phyloP scores from a whole-genome alignment of 495 filamentous ascomycete genomes.

The Tuber calosporum region DNA sequence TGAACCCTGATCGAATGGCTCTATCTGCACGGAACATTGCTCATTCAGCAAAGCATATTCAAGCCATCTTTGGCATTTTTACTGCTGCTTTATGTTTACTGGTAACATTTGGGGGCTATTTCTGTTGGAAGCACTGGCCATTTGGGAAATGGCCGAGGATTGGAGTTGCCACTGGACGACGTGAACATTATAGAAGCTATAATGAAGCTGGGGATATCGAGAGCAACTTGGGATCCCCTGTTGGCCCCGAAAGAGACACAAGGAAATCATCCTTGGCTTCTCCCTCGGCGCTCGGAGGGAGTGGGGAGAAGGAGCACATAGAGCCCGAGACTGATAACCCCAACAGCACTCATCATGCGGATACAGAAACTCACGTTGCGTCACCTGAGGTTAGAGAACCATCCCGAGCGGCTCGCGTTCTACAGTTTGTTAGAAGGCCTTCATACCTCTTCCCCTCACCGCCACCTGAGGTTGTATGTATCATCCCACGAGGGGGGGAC shows the following conservation, averaged over 20 bases:
- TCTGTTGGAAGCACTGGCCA: background rate
- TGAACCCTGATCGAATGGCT: conserved; percentile 4
- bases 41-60: conserved; percentile 2
- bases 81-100: background rate
- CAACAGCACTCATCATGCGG: background rate
- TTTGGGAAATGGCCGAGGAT: background rate
- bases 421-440: conserved; percentile 31
- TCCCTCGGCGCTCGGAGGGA: background rate
- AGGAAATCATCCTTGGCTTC: background rate
- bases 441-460: conserved; percentile 18
- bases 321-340: background rate
- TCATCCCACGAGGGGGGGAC: background rate
- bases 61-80: background rate
- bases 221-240: background rate
- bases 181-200: background rate
- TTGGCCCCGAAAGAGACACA: background rate
- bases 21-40: background rate
- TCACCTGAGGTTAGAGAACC: background rate
- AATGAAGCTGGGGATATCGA: background rate
- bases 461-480: background rate
- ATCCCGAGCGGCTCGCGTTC: conserved; percentile 18
- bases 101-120: background rate
- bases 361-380: background rate
- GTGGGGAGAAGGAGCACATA: background rate
- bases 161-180: background rate